Conservation (phyloP, 768 basidiomycete species). For the Psilocybe sp. region DNA sequence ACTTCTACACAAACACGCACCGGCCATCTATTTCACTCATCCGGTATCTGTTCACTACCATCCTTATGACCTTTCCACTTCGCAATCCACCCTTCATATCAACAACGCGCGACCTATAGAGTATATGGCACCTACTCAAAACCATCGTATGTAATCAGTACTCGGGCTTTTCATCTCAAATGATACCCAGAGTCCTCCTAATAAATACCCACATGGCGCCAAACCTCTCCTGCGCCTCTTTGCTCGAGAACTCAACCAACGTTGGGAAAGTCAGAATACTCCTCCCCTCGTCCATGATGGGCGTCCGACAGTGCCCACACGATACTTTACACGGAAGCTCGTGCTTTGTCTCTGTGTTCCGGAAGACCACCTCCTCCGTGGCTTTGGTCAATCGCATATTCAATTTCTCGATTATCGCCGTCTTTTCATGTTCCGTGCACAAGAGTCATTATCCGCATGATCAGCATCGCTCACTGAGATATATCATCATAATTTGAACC, state of each 20-base stretch:
- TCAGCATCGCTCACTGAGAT: too few species aligned
- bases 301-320: background rate
- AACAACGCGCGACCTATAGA: background rate
- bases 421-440: background rate
- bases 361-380: background rate
- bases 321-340: background rate
- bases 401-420: background rate
- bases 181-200: too few species aligned
- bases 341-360: background rate
- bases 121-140: background rate
- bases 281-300: constrained; percentile 1
- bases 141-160: background rate
- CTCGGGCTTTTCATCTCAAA: too few species aligned
- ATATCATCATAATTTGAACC: background rate
- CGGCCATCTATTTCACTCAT: background rate
- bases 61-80: background rate
- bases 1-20: too few species aligned
- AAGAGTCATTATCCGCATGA: background rate
- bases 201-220: background rate
- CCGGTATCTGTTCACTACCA: background rate
- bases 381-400: background rate
- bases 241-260: background rate
- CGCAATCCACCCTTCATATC: background rate
- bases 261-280: background rate
- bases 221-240: background rate